phyloP scores from a whole-genome alignment of 768 basidiomycete genomes.

The Amylocystis lapponica region DNA sequence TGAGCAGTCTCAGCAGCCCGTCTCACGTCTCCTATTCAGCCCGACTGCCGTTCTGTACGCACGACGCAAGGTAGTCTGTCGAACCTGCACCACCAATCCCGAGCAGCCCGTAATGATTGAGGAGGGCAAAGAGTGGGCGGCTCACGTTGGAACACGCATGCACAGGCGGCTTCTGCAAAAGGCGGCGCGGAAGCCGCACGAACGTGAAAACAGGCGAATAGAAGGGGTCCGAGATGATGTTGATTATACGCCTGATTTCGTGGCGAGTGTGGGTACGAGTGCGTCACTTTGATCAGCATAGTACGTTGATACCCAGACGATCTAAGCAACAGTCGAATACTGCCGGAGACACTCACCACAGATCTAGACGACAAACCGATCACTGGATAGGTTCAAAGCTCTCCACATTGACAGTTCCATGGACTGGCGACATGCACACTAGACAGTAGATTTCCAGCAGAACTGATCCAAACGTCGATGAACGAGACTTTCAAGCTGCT shows the following conservation, averaged over 20 bases:
- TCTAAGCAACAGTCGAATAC: too few species aligned
- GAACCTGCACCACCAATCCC: slow-evolving; percentile 52
- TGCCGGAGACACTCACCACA: background rate
- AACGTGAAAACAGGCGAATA: slow-evolving; percentile 2
- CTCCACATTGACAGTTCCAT: too few species aligned
- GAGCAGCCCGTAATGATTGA: slow-evolving; percentile 63
- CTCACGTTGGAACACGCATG: slow-evolving; percentile 48
- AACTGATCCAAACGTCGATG: too few species aligned
- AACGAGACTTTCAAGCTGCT: too few species aligned
- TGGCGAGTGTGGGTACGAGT: too few species aligned
- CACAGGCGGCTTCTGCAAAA: slow-evolving; percentile 40
- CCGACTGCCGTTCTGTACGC: slow-evolving; percentile 50
- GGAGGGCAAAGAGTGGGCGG: slow-evolving; percentile 43
- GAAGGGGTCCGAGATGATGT: background rate
- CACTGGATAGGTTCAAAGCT: too few species aligned
- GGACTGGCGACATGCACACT: too few species aligned
- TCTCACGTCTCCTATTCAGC: slow-evolving; percentile 29
- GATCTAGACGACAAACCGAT: slow-evolving; percentile 2
- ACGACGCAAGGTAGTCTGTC: slow-evolving; percentile 54
- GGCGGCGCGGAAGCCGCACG: background rate
- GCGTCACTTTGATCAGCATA: too few species aligned
- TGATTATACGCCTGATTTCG: too few species aligned
- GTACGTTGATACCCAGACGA: too few species aligned
- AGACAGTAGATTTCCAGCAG: too few species aligned
- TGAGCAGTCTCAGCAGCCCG: background rate